These are phyloP conservation scores for Lachnellula cervina DNA, from an alignment of 2,329 filamentous ascomycete species.

Conservation along the genomic window DNA sequence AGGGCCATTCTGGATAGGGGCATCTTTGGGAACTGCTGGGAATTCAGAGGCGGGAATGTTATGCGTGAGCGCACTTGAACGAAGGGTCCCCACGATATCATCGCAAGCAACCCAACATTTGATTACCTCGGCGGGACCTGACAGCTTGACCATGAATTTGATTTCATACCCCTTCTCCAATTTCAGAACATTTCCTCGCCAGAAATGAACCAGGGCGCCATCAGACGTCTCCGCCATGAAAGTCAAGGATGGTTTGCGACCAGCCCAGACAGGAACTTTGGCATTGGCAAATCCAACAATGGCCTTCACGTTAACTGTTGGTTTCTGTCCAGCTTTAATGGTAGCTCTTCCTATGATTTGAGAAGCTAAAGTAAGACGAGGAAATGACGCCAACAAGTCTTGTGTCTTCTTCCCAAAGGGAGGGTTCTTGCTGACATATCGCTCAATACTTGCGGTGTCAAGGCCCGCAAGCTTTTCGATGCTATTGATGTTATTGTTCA, in stretches of 20 bases:
- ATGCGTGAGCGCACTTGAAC: slow-evolving; percentile 21
- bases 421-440: slow-evolving; percentile 70
- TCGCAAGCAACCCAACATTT: slow-evolving; percentile 76
- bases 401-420: slow-evolving; percentile 73
- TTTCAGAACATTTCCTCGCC: slow-evolving; percentile 57
- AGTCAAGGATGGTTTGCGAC: slow-evolving; percentile 63
- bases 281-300: slow-evolving; percentile 69
- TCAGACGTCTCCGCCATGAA: slow-evolving; percentile 69
- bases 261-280: slow-evolving; percentile 57
- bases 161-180: slow-evolving; percentile 56
- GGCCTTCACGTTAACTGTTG: slow-evolving; percentile 58
- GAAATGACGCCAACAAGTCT: slow-evolving; percentile 64
- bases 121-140: slow-evolving; percentile 51
- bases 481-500: slow-evolving; percentile 62
- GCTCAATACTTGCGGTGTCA: slow-evolving; percentile 70
- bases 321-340: slow-evolving; percentile 36
- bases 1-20: not conserved
- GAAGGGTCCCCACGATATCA: slow-evolving; percentile 63
- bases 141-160: slow-evolving; percentile 53
- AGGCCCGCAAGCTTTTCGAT: slow-evolving; percentile 65
- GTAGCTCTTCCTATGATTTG: slow-evolving; percentile 30
- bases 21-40: slow-evolving; percentile 6
- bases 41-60: slow-evolving; percentile 34
- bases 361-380: slow-evolving; percentile 44
- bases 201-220: slow-evolving; percentile 66